Evolutionary conservation across 2,329 filamentous ascomycete genomes (phyloP).

Genomic region (Fusarium pseudocircinatum): DNA sequence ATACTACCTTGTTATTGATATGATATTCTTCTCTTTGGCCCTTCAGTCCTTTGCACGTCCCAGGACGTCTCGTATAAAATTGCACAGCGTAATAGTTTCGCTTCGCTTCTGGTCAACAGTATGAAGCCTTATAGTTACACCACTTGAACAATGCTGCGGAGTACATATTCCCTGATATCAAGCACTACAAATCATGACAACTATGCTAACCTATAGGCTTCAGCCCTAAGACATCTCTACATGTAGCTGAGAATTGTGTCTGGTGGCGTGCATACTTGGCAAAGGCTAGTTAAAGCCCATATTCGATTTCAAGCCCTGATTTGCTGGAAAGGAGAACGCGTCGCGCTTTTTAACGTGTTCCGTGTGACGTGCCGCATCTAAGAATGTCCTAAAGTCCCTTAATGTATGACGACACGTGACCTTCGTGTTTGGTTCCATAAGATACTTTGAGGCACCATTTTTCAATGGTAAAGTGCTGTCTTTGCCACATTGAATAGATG

Average conservation of each 20-base stretch:
- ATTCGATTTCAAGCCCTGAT: background rate
- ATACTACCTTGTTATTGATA: background rate
- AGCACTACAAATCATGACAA: background rate
- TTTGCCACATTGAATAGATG: slow-evolving; percentile 23
- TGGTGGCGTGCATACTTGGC: background rate
- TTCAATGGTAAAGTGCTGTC: background rate
- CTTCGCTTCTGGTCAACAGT: background rate
- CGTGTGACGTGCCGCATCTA: background rate
- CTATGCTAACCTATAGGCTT: background rate
- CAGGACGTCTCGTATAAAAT: background rate
- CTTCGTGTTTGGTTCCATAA: background rate
- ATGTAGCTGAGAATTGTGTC: slow-evolving; percentile 1
- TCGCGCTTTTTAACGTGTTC: slow-evolving; percentile 15
- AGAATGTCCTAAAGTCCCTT: slow-evolving; percentile 7
- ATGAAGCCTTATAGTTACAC: background rate
- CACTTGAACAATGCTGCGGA: no score
- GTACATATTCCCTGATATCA: background rate
- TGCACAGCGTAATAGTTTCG: background rate
- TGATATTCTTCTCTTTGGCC: background rate
- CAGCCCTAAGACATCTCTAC: background rate
- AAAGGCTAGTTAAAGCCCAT: background rate
- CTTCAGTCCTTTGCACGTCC: background rate
- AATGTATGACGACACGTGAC: slow-evolving; percentile 21
- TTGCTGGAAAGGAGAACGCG: slow-evolving; percentile 5
- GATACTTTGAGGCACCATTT: background rate